Evolutionary conservation across 352 stramenopile genomes (phyloP), one percentile per base, ranked within the genome.

Genomic region (Phytophthora fragariae): DNA sequence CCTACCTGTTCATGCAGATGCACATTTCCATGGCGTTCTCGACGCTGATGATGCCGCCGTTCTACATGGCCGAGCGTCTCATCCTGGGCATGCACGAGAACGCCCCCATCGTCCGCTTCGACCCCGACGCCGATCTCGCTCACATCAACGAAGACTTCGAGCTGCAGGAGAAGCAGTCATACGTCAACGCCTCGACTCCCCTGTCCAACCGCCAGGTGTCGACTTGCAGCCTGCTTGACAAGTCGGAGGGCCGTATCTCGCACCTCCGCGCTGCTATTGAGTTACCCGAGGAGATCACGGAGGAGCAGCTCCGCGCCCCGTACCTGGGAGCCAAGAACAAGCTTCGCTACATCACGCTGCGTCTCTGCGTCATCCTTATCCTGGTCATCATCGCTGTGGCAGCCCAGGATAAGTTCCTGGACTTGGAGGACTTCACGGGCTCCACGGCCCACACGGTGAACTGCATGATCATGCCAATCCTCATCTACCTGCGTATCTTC

Each of bases 351-450:
- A 65, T 84, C 35, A 37, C 76, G 1, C 54, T 89, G 37, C 79
- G 81, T 15, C 52, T 81, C 9, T 52, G 65, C 7, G 72, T 89
- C 5, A 69, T 89, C 60, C 55, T 72, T 6, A 54, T 77, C 11
- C 75, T 89, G n/a, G 81, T 85, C 35, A 50, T 85, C 46, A 65
- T 84, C 46, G 82, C 80, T 8, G 70, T 88, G n/a, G 62, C 77
- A 3, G 62, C 83, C 3, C 74, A 85, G 44, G 68, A 86, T 55
- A 80, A 87, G 46, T 89, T 86, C 52, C 64, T 85, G 10, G 81
- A 89, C 49, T 54, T 89, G 15, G 67, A 73, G 39, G 67, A 73
- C 44, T 73, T 73, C 21, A 73, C 60, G 54, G 67, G 67, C 8
- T 29, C 67, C 14, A 73, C 67, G n/a, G 67, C 67, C n/a, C 67